Conservation (phyloP, 2,329 filamentous ascomycete genomes). For the Davidsoniella virescens region DNA sequence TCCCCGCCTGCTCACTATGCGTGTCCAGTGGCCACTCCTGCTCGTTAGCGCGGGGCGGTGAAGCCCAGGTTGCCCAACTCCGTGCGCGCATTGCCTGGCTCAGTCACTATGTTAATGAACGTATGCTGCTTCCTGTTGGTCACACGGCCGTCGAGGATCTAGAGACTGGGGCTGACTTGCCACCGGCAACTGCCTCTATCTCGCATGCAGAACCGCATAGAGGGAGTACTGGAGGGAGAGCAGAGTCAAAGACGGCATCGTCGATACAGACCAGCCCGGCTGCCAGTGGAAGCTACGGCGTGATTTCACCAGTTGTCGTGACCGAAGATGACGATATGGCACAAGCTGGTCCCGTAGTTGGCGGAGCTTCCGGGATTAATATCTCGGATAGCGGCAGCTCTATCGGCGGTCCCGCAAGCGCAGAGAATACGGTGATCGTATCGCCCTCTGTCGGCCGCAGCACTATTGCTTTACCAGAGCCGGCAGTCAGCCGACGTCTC, state of each 20-base stretch:
- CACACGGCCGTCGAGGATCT: slow-evolving; percentile 20
- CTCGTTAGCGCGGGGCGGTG: slow-evolving; percentile 20
- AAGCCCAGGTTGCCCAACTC: slow-evolving; percentile 23
- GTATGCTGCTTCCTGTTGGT: slow-evolving; percentile 16
- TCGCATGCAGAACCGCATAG: not conserved
- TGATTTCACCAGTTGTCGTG: not conserved
- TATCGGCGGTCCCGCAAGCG: too few relatives aligned
- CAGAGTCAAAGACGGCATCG: not conserved
- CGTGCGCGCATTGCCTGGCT: slow-evolving; percentile 27
- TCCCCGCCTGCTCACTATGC: slow-evolving; percentile 25
- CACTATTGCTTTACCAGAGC: not conserved
- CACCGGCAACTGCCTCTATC: not conserved
- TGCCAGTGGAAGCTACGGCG: not conserved
- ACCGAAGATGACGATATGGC: not conserved
- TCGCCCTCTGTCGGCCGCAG: too few relatives aligned
- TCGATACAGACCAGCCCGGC: not conserved
- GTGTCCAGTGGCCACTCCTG: slow-evolving; percentile 24
- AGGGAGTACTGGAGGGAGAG: not conserved
- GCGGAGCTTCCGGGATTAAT: too few relatives aligned
- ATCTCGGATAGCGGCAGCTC: too few relatives aligned
- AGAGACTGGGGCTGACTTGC: slow-evolving; percentile 23
- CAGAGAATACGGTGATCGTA: too few relatives aligned
- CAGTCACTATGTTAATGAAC: slow-evolving; percentile 22
- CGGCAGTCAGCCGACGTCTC: slow-evolving; percentile 12
- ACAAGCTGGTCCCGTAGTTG: too few relatives aligned